Evolutionary conservation across 495 filamentous ascomycete genomes (phyloP), one percentile per base, ranked within the genome.

Genomic region (Talaromyces stipitatus): DNA sequence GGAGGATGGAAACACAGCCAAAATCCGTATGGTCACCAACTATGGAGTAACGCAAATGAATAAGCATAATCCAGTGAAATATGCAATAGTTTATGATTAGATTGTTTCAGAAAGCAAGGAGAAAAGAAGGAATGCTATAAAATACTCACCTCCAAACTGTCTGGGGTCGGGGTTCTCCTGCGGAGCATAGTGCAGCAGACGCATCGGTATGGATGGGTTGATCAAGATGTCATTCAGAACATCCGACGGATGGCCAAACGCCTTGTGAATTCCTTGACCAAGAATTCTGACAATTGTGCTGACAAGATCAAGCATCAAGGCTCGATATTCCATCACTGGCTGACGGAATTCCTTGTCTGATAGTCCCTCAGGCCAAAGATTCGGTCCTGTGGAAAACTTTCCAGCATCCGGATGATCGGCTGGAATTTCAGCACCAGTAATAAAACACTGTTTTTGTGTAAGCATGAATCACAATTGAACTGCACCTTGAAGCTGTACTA

Each of bases 321-420:
- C 69, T 14, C 78, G 75, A 62, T 82, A 80, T 41, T 74, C 72
- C 72, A 75, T 75, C n/a, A 75, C 69, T 0, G 76, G 77, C 2
- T 57, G 57, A 29, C 66, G 68, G 59, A 82, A 83, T 3, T 75
- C 69, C 2, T 72, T 67, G 4, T 41, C 7, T 57, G 57, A 18
- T 71, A 64, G 6, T 71, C 36, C 16, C 16, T 67, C 57, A 2
- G 77, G 78, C 76, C 77, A 81, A 54, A 78, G 67, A 59, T 79
- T 80, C 5, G 79, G 78, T 1, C 76, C 73, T 24, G 65, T 41
- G 16, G 36, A 41, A 18, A 41, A 41, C 36, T 14, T n/a, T 14
- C 36, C 36, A 18, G 12, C 11, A 18, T 41, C 36, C 4, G 73
- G 69, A 55, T 79, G 71, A 20, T 69, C 65, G 8, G 55, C 36